These are phyloP conservation scores for Penicillium paxilli DNA, from an alignment of 495 filamentous ascomycete genomes.

Conservation along the genomic window DNA sequence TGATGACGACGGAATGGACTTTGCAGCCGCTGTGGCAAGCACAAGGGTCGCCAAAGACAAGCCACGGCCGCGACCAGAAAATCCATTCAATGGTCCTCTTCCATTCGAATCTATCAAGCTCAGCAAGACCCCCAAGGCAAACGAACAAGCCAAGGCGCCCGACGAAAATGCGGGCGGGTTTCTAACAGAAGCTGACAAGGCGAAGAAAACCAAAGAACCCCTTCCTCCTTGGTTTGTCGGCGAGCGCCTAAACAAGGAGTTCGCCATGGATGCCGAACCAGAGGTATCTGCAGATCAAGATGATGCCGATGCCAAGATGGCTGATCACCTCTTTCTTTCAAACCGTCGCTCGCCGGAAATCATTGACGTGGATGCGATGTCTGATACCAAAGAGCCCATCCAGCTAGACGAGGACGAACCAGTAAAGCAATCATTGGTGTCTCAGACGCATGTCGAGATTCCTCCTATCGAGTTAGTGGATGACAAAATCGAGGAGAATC, in stretches of 20 bases:
- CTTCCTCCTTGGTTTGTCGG: constrained; percentile 85
- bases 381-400: constrained; percentile 39
- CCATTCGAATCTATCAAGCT: constrained; percentile 88
- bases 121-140: constrained; percentile 36
- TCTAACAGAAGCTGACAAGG: constrained; percentile 44
- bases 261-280: constrained; percentile 33
- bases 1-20: constrained; percentile 46
- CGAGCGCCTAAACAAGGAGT: constrained; percentile 27
- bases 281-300: constrained; percentile 20
- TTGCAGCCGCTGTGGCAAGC: constrained; percentile 42
- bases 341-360: constrained; percentile 42
- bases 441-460: not conserved
- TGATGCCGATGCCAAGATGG: constrained; percentile 20
- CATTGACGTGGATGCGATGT: constrained; percentile 44
- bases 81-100: constrained; percentile 69
- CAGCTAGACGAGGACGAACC: constrained; percentile 39
- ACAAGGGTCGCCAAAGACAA: constrained; percentile 36
- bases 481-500: not conserved
- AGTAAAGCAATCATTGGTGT: constrained; percentile 13
- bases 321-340: constrained; percentile 40
- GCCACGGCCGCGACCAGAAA: constrained; percentile 8
- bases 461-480: not conserved
- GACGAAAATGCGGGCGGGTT: constrained; percentile 71
- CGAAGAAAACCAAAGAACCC: constrained; percentile 54
- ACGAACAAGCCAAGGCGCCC: constrained; percentile 12